Conservation (phyloP, 495 filamentous ascomycete species). For the Tuber melanosporum region DNA sequence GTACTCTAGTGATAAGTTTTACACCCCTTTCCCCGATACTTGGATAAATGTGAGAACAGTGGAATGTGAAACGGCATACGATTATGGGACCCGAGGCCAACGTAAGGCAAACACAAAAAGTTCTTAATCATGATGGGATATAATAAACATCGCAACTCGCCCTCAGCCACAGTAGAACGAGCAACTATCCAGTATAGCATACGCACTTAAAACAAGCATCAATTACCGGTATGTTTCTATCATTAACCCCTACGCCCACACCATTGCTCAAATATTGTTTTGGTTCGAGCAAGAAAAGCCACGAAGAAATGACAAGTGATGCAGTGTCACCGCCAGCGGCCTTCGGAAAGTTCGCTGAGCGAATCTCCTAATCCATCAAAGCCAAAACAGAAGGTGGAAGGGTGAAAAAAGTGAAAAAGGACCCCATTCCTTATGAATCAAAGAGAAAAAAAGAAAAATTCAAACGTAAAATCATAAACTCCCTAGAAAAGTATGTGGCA, state of each 20-base stretch:
- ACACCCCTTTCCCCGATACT: background rate
- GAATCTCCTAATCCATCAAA: background rate
- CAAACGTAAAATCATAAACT: background rate
- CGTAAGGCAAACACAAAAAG: background rate
- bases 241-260: background rate
- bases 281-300: background rate
- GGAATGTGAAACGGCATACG: background rate
- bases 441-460: background rate
- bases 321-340: background rate
- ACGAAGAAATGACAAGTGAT: background rate
- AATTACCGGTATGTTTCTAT: background rate
- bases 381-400: background rate
- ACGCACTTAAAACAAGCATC: background rate
- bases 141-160: background rate
- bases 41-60: background rate
- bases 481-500: conserved; percentile 1
- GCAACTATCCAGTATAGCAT: background rate
- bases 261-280: background rate
- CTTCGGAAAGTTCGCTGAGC: background rate
- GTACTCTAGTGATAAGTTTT: too few relatives aligned
- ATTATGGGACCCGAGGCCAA: background rate
- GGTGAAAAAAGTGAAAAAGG: background rate
- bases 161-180: background rate
- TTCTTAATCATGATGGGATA: background rate
- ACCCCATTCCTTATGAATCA: background rate